Evolutionary conservation across 768 basidiomycete species (phyloP).

Genomic region (Artomyces pyxidatus): DNA sequence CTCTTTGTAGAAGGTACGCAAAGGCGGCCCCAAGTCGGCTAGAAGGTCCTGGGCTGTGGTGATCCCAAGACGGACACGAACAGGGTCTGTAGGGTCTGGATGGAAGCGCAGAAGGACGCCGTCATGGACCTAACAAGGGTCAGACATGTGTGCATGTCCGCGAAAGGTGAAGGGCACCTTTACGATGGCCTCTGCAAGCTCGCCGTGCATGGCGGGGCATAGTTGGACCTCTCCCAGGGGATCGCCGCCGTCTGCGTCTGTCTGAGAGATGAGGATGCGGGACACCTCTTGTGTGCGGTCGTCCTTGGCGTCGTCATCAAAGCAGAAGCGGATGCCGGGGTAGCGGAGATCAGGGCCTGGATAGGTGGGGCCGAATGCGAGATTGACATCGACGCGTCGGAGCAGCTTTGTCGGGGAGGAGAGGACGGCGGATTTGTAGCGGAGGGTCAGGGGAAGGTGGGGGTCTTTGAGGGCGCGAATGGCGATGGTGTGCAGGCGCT

Average conservation of each 20-base stretch:
- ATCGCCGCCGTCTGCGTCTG: conserved; percentile 52
- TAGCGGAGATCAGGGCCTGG: conserved; percentile 70
- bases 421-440: conserved; percentile 57
- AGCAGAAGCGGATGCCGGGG: conserved; percentile 79
- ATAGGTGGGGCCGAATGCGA: conserved; percentile 79
- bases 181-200: conserved; percentile 56
- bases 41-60: conserved; percentile 80
- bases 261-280: conserved; percentile 66
- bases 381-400: conserved; percentile 55
- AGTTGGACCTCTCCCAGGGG: conserved; percentile 66
- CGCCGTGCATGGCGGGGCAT: conserved; percentile 62
- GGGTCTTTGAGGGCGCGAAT: conserved; percentile 59
- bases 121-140: conserved; percentile 48
- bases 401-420: conserved; percentile 56
- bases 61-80: conserved; percentile 59
- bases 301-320: conserved; percentile 67
- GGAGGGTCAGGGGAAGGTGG: conserved; percentile 57
- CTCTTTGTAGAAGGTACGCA: conserved; percentile 77
- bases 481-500: conserved; percentile 74
- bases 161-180: conserved; percentile 37
- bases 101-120: conserved; percentile 67
- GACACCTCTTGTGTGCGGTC: conserved; percentile 72
- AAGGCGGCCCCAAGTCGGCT: conserved; percentile 72
- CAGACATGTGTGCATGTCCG: background rate
- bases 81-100: conserved; percentile 38